Conservation (phyloP, 352 stramenopile species). For the Phytophthora megakarya region DNA sequence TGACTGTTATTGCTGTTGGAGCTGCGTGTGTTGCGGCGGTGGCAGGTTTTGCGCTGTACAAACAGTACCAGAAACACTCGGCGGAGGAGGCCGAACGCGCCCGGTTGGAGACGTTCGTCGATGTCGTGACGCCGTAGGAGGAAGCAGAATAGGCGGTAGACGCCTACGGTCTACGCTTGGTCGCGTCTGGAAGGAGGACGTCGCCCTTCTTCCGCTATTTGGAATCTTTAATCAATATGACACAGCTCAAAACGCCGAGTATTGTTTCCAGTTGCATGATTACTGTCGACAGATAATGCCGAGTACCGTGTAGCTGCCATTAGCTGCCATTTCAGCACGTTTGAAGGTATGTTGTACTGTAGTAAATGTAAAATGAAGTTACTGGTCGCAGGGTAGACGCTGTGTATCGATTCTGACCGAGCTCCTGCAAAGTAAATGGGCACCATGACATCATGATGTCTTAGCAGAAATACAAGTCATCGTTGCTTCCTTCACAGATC, state of each 20-base stretch:
- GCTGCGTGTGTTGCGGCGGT: slow-evolving; percentile 37
- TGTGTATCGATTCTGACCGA: too few relatives aligned
- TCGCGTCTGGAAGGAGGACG: slow-evolving; percentile 31
- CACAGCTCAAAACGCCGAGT: not conserved
- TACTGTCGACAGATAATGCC: not conserved
- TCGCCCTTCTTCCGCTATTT: slow-evolving; percentile 28
- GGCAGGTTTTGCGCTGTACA: slow-evolving; percentile 40
- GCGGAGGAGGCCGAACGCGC: slow-evolving; percentile 8
- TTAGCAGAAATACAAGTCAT: too few relatives aligned
- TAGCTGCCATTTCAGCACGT: not conserved
- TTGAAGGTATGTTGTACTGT: too few relatives aligned
- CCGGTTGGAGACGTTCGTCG: slow-evolving; percentile 25
- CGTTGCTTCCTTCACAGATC: too few relatives aligned
- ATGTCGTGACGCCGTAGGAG: slow-evolving; percentile 43
- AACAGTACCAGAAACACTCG: slow-evolving; percentile 41
- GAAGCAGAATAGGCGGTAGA: slow-evolving; percentile 17
- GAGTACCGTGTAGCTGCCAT: too few relatives aligned
- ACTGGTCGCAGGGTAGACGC: too few relatives aligned
- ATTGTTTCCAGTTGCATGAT: not conserved
- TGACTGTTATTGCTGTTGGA: slow-evolving; percentile 29
- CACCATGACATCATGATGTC: too few relatives aligned
- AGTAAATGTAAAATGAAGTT: too few relatives aligned
- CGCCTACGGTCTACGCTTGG: slow-evolving; percentile 34
- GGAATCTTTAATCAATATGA: slow-evolving; percentile 7
- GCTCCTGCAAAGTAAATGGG: too few relatives aligned